Percentiles rank a stretch among this genome's conserved stretches.
Conservation (phyloP, 2,329 filamentous ascomycete species). For the Coleophoma crateriformis region DNA sequence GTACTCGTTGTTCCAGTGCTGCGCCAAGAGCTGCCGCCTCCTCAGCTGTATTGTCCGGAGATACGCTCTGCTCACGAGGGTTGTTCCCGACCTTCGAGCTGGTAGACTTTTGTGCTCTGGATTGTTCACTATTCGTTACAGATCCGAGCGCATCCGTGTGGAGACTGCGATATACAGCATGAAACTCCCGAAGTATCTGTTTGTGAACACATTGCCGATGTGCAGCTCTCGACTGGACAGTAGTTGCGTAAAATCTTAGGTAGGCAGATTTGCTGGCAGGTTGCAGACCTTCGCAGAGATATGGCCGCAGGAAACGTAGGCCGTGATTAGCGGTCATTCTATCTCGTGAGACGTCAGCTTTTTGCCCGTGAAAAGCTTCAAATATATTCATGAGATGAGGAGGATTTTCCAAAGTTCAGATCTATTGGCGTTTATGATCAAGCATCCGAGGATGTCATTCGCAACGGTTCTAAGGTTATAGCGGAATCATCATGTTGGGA, state of each 20-base stretch:
- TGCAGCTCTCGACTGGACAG: constrained; percentile 3
- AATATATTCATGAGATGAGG: too few relatives aligned
- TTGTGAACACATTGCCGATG: constrained; percentile 1
- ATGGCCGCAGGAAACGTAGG: constrained; percentile 51
- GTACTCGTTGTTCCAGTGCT: constrained; percentile 38
- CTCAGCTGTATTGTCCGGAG: too few relatives aligned
- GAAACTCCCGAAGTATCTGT: background rate
- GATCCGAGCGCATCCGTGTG: background rate
- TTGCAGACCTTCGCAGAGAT: constrained; percentile 37
- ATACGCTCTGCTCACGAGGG: background rate
- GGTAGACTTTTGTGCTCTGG: background rate
- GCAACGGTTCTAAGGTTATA: constrained; percentile 52
- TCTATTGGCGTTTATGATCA: constrained; percentile 45
- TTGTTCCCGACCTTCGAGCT: background rate
- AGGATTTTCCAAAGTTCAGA: background rate
- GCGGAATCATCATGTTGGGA: constrained; percentile 42
- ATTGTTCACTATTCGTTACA: background rate
- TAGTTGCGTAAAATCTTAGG: constrained; percentile 39
- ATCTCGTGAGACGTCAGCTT: background rate
- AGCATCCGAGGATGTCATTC: constrained; percentile 46
- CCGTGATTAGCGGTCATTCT: constrained; percentile 39
- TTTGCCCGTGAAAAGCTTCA: too few relatives aligned
- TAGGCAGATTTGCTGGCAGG: constrained; percentile 33
- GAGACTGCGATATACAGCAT: background rate
- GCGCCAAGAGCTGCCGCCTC: background rate